Conservation (phyloP, 164 flowering plant genomes). For the Taxillus chinensis region DNA sequence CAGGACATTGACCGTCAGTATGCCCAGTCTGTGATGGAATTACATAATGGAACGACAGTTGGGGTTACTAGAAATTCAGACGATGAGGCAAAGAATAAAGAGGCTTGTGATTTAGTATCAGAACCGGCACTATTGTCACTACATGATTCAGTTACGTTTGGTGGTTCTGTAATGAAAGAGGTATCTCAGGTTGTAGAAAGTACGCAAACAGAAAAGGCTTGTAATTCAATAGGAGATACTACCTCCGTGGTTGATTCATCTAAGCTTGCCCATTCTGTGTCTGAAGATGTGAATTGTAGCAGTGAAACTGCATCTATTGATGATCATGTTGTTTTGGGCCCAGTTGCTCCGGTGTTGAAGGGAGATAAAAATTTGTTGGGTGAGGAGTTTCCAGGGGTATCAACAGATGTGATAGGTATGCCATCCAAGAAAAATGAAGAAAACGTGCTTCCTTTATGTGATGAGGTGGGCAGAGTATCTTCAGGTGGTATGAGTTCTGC, state of each 20-base stretch:
- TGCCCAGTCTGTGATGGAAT: too few species aligned
- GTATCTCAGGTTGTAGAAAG: not conserved
- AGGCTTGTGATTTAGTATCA: not conserved
- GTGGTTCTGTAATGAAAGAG: conserved; percentile 6
- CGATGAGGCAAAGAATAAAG: not conserved
- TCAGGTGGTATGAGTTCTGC: not conserved
- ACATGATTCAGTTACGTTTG: conserved; percentile 7
- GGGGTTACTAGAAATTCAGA: too few species aligned
- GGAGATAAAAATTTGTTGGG: not conserved
- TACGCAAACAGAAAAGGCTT: conserved; percentile 5
- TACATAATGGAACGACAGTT: too few species aligned
- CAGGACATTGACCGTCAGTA: too few species aligned
- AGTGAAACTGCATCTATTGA: conserved; percentile 8
- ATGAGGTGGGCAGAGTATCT: conserved; percentile 5
- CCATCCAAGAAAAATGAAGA: not conserved
- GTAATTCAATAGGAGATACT: conserved; percentile 5
- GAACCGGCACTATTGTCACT: not conserved
- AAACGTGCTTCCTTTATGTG: conserved; percentile 4
- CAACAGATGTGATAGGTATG: not conserved
- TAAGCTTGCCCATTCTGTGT: conserved; percentile 5
- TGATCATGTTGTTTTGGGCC: conserved; percentile 4
- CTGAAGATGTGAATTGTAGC: conserved; percentile 10
- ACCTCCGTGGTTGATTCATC: conserved; percentile 6
- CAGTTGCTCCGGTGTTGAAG: conserved; percentile 1
- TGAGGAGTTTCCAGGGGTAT: not conserved